Evolutionary conservation across 495 filamentous ascomycete species (phyloP), one percentile per base, ranked within the genome.

Genomic region (Cercophora sp.): DNA sequence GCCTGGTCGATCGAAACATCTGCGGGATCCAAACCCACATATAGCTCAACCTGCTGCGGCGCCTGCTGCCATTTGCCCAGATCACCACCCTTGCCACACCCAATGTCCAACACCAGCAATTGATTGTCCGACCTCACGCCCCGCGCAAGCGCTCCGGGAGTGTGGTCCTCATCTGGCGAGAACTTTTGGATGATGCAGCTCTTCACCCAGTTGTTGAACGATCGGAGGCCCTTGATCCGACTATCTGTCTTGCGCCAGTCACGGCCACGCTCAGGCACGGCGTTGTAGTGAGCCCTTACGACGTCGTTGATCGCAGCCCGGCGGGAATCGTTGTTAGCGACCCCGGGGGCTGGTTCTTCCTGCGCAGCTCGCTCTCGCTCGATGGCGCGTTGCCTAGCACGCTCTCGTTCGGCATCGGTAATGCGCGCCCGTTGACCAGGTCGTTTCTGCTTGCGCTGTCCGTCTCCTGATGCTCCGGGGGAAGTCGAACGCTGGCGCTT

Each of bases 171-270:
- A 44, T 85, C 84, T 0, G 89, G 90, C 2, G 89, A 89, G 69
- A 96, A 97, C 64, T 96, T 97, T 64, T 96, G 91, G 57, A 98
- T 96, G 51, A 96, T 79, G 11, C 86, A 89, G 67, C 88, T 94
- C 76, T 98, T 98, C 67, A 97, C 80, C 93, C 93, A 98, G 65
- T 98, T 98, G 71, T 98, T 98, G 75, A 94, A 96, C 58, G 84
- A 88, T 16, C 93, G 83, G 45, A 98, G 73, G 0, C 93, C 93
- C 70, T 93, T 96, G 75, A 98, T 98, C 51, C 85, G 84, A 63
- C 85, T 90, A 60, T 91, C 88, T 2, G 89, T 96, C 66, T 87
- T 89, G 22, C 93, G 84, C 93, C 93, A 98, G 54, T 96, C 89
- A 15, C 90, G 83, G 10, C 93, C 93, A 8, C 95, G 82, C 68